Evolutionary conservation across 2,329 filamentous ascomycete genomes (phyloP).

Genomic region (Bipolaris oryzae): DNA sequence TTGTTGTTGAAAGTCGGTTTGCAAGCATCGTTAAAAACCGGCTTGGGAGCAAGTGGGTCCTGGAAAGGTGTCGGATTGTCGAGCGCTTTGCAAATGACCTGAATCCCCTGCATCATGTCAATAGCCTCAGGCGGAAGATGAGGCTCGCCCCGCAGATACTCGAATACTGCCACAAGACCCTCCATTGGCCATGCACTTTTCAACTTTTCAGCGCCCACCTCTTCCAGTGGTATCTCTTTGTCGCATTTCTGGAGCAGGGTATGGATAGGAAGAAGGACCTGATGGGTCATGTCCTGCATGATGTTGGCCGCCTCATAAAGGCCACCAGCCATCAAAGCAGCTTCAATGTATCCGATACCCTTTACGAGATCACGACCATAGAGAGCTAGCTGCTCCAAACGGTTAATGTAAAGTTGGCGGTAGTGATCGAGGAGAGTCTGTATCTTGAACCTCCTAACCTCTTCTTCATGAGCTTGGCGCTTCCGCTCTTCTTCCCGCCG

Average conservation of each 20-base stretch:
- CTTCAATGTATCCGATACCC: not conserved
- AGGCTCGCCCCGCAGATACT: not conserved
- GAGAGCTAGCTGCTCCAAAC: conserved; percentile 4
- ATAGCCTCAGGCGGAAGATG: not conserved
- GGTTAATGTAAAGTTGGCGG: conserved; percentile 1
- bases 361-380: conserved; percentile 1
- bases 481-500: not conserved
- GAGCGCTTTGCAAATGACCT: not conserved
- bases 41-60: conserved; percentile 4
- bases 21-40: not conserved
- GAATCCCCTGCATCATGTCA: conserved; percentile 3
- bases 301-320: not conserved
- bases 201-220: conserved; percentile 6
- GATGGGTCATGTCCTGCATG: not conserved
- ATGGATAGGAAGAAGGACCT: conserved; percentile 7
- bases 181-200: conserved; percentile 7
- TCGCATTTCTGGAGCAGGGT: conserved; percentile 4
- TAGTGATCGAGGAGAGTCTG: not conserved
- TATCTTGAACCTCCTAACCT: not conserved
- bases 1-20: not conserved
- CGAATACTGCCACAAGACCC: conserved; percentile 1
- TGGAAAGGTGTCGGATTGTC: conserved; percentile 7
- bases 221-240: conserved; percentile 10
- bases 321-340: not conserved
- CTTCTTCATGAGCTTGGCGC: not conserved